Percentiles rank a stretch among this genome's conserved stretches.
Evolutionary conservation across 306 rosid species (phyloP).

Genomic region (Canavalia gladiata): DNA sequence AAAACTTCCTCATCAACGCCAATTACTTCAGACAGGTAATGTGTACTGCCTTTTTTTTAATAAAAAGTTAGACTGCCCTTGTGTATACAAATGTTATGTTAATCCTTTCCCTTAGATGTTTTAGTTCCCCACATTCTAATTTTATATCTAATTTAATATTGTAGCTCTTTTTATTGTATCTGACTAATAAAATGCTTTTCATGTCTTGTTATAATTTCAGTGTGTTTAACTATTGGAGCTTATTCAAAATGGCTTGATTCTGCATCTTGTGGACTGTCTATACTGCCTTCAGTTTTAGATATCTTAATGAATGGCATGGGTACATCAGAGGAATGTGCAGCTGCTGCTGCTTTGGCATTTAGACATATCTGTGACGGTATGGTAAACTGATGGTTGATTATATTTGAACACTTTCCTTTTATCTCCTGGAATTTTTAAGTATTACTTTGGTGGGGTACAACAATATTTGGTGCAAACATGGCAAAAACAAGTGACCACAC

Average conservation of each 20-base stretch:
- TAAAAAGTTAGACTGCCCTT: background rate
- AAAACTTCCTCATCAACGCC: conserved; percentile 88
- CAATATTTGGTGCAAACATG: conserved; percentile 40
- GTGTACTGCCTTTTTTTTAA: background rate
- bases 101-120: conserved; percentile 31
- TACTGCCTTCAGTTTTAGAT: conserved; percentile 87
- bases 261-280: conserved; percentile 78
- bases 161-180: too few species aligned
- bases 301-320: conserved; percentile 95
- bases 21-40: conserved; percentile 96
- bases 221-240: conserved; percentile 92
- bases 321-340: conserved; percentile 93
- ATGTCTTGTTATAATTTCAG: conserved; percentile 64
- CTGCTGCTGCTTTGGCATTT: conserved; percentile 97
- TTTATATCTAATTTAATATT: conserved; percentile 14
- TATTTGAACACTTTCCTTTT: conserved; percentile 45
- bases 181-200: conserved; percentile 25
- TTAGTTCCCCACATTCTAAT: conserved; percentile 40
- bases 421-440: conserved; percentile 36
- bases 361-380: conserved; percentile 97
- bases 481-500: conserved; percentile 17
- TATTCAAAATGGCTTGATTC: conserved; percentile 98
- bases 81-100: background rate
- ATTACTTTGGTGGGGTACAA: conserved; percentile 37
- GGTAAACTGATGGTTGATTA: conserved; percentile 43